Conservation (phyloP, 1,284 basidiomycete species). For the Ustilago trichophora region DNA sequence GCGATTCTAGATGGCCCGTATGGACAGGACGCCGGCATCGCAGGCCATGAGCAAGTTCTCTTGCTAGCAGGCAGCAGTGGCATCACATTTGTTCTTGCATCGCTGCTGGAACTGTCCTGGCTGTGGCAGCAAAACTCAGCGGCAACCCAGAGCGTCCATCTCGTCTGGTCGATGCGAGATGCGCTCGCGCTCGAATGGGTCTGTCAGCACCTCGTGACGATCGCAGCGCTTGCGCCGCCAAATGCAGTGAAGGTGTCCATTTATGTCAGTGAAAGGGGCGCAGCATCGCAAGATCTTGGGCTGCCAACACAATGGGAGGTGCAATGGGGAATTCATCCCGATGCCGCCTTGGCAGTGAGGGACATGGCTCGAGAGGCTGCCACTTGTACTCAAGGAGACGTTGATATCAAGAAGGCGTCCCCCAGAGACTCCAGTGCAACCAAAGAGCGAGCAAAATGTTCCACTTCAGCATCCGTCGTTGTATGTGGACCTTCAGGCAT, state of each 20-base stretch:
- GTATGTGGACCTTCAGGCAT: constrained; percentile 40
- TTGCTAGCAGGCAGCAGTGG: constrained; percentile 54
- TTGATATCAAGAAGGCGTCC: constrained; percentile 19
- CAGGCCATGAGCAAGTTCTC: constrained; percentile 27
- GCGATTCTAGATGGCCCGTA: constrained; percentile 58
- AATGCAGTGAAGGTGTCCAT: constrained; percentile 22
- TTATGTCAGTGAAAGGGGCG: constrained; percentile 21
- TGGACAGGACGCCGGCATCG: constrained; percentile 35
- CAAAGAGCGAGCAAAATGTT: not conserved
- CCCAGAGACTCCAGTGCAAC: not conserved
- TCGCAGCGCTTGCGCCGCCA: constrained; percentile 20
- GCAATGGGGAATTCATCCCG: constrained; percentile 18
- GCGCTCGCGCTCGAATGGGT: constrained; percentile 18
- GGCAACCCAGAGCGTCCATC: constrained; percentile 11
- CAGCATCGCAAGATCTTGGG: not conserved
- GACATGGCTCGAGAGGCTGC: constrained; percentile 5
- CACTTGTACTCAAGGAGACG: not conserved
- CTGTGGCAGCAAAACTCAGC: constrained; percentile 31
- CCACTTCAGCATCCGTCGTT: constrained; percentile 27
- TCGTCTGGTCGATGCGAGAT: constrained; percentile 44
- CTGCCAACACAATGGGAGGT: constrained; percentile 21
- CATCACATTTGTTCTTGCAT: constrained; percentile 48
- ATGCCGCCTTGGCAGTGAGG: constrained; percentile 15
- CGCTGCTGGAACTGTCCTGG: constrained; percentile 45
- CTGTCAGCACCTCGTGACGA: constrained; percentile 17